Evolutionary conservation across 441 rosid genomes (phyloP), one percentile per base, ranked within the genome.

Genomic region (Euphorbia celastroides): DNA sequence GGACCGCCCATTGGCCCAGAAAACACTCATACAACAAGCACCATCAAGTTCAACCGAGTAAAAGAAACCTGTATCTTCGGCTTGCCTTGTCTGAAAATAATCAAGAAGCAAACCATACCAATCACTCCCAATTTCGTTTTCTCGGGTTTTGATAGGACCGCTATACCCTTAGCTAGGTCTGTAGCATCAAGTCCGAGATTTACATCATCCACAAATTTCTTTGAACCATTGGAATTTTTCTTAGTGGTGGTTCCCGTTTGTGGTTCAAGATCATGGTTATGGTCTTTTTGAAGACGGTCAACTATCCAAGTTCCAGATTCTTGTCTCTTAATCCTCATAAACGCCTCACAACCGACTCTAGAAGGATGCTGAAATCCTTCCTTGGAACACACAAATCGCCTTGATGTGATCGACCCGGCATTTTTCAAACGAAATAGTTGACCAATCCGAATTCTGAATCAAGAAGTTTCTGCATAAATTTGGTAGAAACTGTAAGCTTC

Each of bases 311-410:
- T 82, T 74, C 90, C 96, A 59, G 75, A 78, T 46, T 83, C 93
- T 70, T 87, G 93, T 59, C 84, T 83, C 83, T 86, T 93, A 59
- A 93, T 88, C 79, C 93, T 84, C 97, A 90, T 90, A 80, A 82
- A 90, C 72, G 97, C 96, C 22, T 94, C 91, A 69, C 98, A 90
- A 0, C 98, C 98, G 34, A 90, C 81, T 69, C 96, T 84, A 17
- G 96, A 87, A 46, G 98, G 98, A 73, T 90, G 98, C 74, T 90
- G 91, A 77, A 88, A 88, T 51, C 98, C 97, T 79, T 93, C 98
- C 81, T 86, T 93, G 0, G 94, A 93, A 79, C 97, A 93, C 23
- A 93, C 98, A 75, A 93, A 93, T 73, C 89, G 82, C 69, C 96
- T 66, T 13, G 92, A 88, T 31, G 98, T 93, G 66, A 93, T 80